Base-by-base conservation (phyloP, 2,329 filamentous ascomycete genomes). In the Fusarium xyrophilum region DNA sequence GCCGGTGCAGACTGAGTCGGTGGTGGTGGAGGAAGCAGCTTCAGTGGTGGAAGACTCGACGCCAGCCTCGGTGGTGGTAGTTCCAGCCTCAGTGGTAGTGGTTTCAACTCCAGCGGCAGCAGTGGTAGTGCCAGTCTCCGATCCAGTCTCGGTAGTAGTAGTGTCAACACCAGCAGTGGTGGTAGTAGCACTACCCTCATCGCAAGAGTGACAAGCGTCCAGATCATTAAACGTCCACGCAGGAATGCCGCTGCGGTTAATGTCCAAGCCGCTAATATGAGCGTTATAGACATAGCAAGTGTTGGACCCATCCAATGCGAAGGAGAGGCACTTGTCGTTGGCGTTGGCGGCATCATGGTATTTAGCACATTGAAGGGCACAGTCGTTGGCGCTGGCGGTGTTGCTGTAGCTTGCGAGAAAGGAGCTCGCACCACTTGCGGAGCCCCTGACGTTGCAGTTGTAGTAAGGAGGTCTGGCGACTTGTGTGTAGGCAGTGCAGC, bases 1-100 rank as follows among this genome's bases (percentile, higher is more conserved):
- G 52, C 38, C 44, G 15, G 61, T 64, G 52, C 61, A 64, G 39
- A 58, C 59, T 3, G 61, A 60, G 17, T 43, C 38, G 2, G 50
- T 38, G 11, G 40, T 33, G 8, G 57, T 35, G 13, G 35, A 32
- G 13, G 35, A 32, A 7, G 28, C 52, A n/a, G 11, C 33, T 36
- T 36, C 33, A 11, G 35, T 38, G 19, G 33, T 35, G 10, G 35
- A 25, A 25, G 23, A 25, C 23, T 25, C 23, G 23, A 25, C 23
- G 23, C 23, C 52, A n/a, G 11, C 33, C 19, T 36, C 33, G 6
- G 35, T 38, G 19, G 33, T 35, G 10, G 35, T 38, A 38, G 35
- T n/a, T 7, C 23, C 50, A 27, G 51, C 27, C 25, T 55, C 56
- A 27, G 40, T 42, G 2, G 36, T 42, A 19, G 32, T 40, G 3